These are phyloP conservation scores for Furcasterigmium sp. DNA, from an alignment of 2,329 filamentous ascomycete species.

Conservation along the genomic window DNA sequence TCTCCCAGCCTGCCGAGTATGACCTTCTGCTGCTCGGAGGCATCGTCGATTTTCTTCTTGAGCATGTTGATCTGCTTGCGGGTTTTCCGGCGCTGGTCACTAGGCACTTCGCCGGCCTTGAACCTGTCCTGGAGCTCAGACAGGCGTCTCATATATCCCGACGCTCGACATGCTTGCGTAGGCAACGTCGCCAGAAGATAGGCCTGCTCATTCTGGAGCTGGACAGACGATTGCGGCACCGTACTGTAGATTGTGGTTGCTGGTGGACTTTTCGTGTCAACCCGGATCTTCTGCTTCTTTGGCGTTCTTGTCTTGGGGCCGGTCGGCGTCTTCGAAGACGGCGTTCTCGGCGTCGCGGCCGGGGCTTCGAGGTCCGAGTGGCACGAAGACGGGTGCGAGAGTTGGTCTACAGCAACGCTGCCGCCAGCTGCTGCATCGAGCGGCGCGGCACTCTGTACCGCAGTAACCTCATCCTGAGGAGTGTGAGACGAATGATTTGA, in stretches of 20 bases:
- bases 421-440: no score
- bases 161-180: slow-evolving; percentile 29
- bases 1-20: slow-evolving; percentile 43
- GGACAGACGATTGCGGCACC: slow-evolving; percentile 22
- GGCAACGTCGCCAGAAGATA: slow-evolving; percentile 39
- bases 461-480: background rate
- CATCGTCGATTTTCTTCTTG: slow-evolving; percentile 35
- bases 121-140: slow-evolving; percentile 27
- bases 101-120: slow-evolving; percentile 4
- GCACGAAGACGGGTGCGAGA: no score
- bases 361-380: no score
- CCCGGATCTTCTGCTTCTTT: background rate
- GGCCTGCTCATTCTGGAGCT: slow-evolving; percentile 38
- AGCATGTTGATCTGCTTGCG: slow-evolving; percentile 37
- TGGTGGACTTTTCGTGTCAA: slow-evolving; percentile 3
- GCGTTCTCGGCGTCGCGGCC: no score
- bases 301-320: no score
- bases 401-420: no score
- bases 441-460: no score
- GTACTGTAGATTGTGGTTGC: slow-evolving; percentile 19
- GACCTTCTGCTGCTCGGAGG: slow-evolving; percentile 38
- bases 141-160: slow-evolving; percentile 32
- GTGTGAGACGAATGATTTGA: background rate
- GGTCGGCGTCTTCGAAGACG: no score
- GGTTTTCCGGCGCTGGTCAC: slow-evolving; percentile 19